phyloP scores from a whole-genome alignment of 2,329 filamentous ascomycete genomes.

The Macrophomina tecta region DNA sequence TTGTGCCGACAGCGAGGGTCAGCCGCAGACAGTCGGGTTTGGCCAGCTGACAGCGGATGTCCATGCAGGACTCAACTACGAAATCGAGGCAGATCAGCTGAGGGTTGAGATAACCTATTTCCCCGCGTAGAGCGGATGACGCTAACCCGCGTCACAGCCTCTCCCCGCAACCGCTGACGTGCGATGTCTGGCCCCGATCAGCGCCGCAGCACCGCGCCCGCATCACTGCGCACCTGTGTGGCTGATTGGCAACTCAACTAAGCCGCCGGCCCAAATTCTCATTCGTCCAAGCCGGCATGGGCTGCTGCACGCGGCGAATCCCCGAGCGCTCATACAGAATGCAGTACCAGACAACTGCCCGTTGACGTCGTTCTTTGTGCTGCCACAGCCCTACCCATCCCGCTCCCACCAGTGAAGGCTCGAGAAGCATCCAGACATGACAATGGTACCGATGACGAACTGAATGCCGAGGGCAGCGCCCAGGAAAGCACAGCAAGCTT shows the following conservation, averaged over 20 bases:
- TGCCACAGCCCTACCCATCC: not conserved
- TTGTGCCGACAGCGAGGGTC: not conserved
- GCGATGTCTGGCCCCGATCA: not conserved
- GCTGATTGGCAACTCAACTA: not conserved
- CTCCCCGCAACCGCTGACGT: constrained; percentile 12
- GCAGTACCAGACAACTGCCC: constrained; percentile 1
- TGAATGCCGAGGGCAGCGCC: constrained; percentile 2
- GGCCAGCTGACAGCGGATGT: not conserved
- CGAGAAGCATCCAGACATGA: not conserved
- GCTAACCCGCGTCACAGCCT: not conserved
- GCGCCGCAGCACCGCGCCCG: constrained; percentile 13
- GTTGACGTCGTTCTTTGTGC: constrained; percentile 25
- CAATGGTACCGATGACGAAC: constrained; percentile 1
- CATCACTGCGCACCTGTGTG: constrained; percentile 13
- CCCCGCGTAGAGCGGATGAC: constrained; percentile 15
- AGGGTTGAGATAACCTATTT: constrained; percentile 21
- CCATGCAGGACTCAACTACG: not conserved
- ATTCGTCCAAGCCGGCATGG: constrained; percentile 4
- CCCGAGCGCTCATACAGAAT: not conserved
- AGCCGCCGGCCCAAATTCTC: not conserved
- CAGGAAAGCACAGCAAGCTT: constrained; percentile 3
- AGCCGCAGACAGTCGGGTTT: not conserved
- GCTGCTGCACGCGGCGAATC: constrained; percentile 16
- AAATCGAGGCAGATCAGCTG: constrained; percentile 21
- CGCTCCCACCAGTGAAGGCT: not conserved